Conservation (phyloP, 202 grass and related monocot species). For the Elaeis oleifera region DNA sequence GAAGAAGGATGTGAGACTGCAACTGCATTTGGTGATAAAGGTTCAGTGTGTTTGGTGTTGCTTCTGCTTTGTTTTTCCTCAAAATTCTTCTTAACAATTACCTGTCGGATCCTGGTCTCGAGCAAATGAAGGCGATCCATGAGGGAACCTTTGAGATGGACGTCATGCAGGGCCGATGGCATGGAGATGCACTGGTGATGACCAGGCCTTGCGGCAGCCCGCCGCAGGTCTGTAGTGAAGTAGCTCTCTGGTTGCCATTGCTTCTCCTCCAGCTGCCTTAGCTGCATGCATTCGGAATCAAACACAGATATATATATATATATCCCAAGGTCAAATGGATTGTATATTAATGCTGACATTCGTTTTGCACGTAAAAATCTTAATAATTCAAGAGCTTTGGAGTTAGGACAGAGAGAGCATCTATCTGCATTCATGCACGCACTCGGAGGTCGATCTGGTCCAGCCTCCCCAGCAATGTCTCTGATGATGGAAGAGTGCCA, state of each 20-base stretch:
- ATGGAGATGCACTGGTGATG: constrained; percentile 44
- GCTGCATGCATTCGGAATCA: constrained; percentile 7
- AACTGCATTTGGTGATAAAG: no score
- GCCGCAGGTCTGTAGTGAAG: neutral
- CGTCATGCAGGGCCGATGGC: constrained; percentile 39
- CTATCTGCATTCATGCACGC: neutral
- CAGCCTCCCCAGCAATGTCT: constrained; percentile 37
- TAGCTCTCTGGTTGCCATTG: constrained; percentile 4
- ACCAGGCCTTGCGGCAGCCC: neutral
- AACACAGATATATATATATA: no score
- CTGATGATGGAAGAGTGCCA: constrained; percentile 4
- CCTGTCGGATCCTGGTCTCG: constrained; percentile 46
- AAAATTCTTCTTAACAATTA: neutral
- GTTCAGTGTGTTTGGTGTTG: no score
- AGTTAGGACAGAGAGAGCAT: neutral
- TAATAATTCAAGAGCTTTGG: no score
- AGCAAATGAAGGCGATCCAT: constrained; percentile 65
- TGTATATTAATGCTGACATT: no score
- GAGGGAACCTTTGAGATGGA: constrained; percentile 26
- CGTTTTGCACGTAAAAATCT: no score
- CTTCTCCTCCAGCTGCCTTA: constrained; percentile 54
- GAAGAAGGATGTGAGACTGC: no score
- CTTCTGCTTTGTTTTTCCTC: no score
- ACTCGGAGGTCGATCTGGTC: constrained; percentile 52
- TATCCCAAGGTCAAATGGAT: no score